Conservation (phyloP, 495 filamentous ascomycete species). For the Penicillium herquei region DNA sequence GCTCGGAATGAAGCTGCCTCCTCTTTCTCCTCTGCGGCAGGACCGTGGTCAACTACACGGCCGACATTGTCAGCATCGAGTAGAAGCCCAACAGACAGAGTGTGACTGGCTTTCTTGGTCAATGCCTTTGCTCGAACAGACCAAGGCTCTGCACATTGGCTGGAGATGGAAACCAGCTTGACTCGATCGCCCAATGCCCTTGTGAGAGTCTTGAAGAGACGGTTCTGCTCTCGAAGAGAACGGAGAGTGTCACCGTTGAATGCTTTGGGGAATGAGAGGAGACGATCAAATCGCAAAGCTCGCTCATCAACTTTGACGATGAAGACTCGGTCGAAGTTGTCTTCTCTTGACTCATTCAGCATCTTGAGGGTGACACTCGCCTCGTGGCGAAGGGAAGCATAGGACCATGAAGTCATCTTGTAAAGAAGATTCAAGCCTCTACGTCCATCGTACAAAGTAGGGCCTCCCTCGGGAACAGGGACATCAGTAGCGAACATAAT, state of each 20-base stretch:
- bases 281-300: conserved; percentile 71
- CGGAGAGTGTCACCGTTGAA: conserved; percentile 31
- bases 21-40: conserved; percentile 69
- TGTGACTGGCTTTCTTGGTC: conserved; percentile 23
- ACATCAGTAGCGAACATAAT: conserved; percentile 45
- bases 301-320: conserved; percentile 67
- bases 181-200: conserved; percentile 74
- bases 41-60: conserved; percentile 81
- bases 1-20: conserved; percentile 45
- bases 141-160: conserved; percentile 39
- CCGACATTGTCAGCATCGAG: conserved; percentile 68
- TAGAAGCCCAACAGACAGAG: conserved; percentile 63
- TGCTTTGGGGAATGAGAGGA: conserved; percentile 32
- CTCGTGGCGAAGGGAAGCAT: conserved; percentile 66
- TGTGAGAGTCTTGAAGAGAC: conserved; percentile 59
- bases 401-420: conserved; percentile 90
- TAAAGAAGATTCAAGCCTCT: conserved; percentile 79
- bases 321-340: conserved; percentile 82
- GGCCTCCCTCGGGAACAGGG: conserved; percentile 31
- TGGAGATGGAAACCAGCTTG: conserved; percentile 58
- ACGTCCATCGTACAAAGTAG: conserved; percentile 61
- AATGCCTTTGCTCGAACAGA: conserved; percentile 24
- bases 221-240: conserved; percentile 29
- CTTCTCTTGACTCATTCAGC: conserved; percentile 68
- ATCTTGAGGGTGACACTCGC: conserved; percentile 67